Evolutionary conservation across 176 grass and related monocot genomes (phyloP).

Genomic region (Musa troglodytarum): DNA sequence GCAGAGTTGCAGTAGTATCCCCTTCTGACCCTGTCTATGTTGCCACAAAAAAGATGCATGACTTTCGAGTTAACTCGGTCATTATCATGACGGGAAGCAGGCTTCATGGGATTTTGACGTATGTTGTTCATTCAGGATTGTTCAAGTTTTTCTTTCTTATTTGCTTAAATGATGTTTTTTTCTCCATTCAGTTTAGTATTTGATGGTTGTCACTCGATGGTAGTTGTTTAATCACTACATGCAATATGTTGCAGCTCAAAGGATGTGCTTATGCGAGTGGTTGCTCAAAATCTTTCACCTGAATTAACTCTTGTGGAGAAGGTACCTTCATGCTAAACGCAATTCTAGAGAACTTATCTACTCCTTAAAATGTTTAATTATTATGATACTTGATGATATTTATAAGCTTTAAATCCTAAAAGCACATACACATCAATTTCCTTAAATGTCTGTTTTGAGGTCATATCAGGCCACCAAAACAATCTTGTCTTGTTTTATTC

Average conservation of each 20-base stretch:
- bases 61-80: slow-evolving; percentile 80
- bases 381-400: not conserved
- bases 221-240: not conserved
- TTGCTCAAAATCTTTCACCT: slow-evolving; percentile 86
- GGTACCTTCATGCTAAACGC: slow-evolving; percentile 26
- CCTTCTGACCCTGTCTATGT: slow-evolving; percentile 84
- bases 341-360: not conserved
- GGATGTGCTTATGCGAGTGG: slow-evolving; percentile 94
- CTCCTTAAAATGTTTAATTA: not conserved
- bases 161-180: not conserved
- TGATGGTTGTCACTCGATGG: not conserved
- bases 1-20: slow-evolving; percentile 73
- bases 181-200: not conserved
- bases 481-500: too few relatives aligned
- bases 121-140: slow-evolving; percentile 14
- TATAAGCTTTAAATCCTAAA: not conserved
- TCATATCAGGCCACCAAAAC: too few relatives aligned
- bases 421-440: too few relatives aligned
- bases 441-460: too few relatives aligned
- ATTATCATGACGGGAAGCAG: slow-evolving; percentile 65
- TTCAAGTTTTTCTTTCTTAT: not conserved
- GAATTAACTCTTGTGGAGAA: slow-evolving; percentile 90
- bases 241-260: slow-evolving; percentile 60
- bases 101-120: slow-evolving; percentile 92
- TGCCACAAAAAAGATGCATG: slow-evolving; percentile 79